phyloP scores from a whole-genome alignment of 768 basidiomycete genomes.

The Rhodotorula sphaerocarpa region DNA sequence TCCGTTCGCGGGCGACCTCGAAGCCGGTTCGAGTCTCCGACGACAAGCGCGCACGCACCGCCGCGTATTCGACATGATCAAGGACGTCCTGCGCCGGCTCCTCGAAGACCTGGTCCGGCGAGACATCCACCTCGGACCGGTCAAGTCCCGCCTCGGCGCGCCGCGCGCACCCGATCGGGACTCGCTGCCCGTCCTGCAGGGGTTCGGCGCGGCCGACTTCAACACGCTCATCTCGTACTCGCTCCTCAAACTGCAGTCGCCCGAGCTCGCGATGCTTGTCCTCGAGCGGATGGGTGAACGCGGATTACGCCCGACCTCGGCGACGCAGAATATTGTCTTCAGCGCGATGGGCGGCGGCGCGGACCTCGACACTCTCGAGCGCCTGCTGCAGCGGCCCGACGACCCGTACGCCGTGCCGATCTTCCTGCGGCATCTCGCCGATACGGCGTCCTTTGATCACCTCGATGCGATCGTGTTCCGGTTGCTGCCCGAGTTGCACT shows the following conservation, averaged over 20 bases:
- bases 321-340: slow-evolving; percentile 27
- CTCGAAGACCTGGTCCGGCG: slow-evolving; percentile 16
- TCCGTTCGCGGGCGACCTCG: slow-evolving; percentile 5
- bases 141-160: not conserved
- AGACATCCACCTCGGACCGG: slow-evolving; percentile 1
- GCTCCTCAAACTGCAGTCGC: slow-evolving; percentile 18
- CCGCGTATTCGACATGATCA: slow-evolving; percentile 14
- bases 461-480: slow-evolving; percentile 51
- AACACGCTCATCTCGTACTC: slow-evolving; percentile 27
- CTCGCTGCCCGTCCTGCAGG: not conserved
- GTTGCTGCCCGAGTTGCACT: slow-evolving; percentile 49
- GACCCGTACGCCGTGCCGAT: slow-evolving; percentile 49
- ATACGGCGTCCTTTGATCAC: slow-evolving; percentile 49
- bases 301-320: slow-evolving; percentile 9
- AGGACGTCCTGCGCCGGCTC: slow-evolving; percentile 19
- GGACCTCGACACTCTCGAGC: not conserved
- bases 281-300: slow-evolving; percentile 12
- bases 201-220: not conserved
- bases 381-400: not conserved
- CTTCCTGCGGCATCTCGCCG: slow-evolving; percentile 52
- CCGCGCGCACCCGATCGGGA: not conserved
- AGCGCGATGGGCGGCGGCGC: not conserved
- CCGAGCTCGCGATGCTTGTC: slow-evolving; percentile 25
- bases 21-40: not conserved
- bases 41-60: slow-evolving; percentile 3